Percentiles rank a stretch among this genome's conserved stretches.
phyloP scores from a whole-genome alignment of 2,329 filamentous ascomycete species.

The Reticulascus tulasneorum region DNA sequence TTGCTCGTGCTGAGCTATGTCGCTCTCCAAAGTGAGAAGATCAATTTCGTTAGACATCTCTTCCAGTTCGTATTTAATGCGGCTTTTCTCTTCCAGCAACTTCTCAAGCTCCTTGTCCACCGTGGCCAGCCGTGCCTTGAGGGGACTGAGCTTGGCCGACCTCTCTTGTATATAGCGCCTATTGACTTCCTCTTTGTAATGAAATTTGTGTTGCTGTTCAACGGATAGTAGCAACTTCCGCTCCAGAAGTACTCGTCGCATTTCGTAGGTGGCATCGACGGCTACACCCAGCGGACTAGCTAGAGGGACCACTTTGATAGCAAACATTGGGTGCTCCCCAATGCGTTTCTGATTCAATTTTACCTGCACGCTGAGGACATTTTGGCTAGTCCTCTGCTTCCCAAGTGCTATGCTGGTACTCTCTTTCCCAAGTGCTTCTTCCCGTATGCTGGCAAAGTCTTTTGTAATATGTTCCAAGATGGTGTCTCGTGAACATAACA shows the following conservation, averaged over 20 bases:
- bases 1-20: no score
- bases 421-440: no score
- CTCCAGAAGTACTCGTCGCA: not conserved
- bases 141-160: not conserved
- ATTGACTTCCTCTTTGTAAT: no score
- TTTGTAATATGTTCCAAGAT: no score
- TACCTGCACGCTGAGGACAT: not conserved
- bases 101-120: not conserved
- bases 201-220: no score
- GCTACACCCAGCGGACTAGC: not conserved
- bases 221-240: not conserved
- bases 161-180: not conserved
- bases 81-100: no score
- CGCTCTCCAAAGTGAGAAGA: no score
- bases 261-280: not conserved
- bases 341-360: not conserved
- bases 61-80: no score
- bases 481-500: not conserved
- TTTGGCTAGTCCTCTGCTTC: not conserved
- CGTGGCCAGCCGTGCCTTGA: not conserved
- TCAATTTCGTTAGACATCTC: no score
- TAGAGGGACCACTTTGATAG: not conserved
- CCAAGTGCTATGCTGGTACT: not conserved
- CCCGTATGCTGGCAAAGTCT: no score
- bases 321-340: not conserved